Evolutionary conservation across 2,329 filamentous ascomycete species (phyloP).

Genomic region (Diaporthe sp.): DNA sequence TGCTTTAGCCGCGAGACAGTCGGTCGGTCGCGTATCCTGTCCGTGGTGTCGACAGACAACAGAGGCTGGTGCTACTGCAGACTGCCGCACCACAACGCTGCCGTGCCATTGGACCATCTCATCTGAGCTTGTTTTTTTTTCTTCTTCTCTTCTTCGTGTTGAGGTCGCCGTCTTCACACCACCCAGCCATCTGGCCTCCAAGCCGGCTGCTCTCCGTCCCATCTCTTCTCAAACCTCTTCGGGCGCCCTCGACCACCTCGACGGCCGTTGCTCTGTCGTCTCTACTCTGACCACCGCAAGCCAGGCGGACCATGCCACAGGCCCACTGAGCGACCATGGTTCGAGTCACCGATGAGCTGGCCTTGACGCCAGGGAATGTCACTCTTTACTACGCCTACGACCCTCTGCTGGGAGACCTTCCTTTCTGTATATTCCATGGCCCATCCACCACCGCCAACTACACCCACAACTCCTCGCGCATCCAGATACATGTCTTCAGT

Average conservation of each 20-base stretch:
- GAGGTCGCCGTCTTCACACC: slow-evolving; percentile 19
- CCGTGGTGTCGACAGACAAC: slow-evolving; percentile 23
- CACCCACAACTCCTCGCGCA: slow-evolving; percentile 89
- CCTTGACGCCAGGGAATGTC: slow-evolving; percentile 84
- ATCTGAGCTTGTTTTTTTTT: slow-evolving; percentile 32
- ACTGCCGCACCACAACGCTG: slow-evolving; percentile 39
- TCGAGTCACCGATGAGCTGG: slow-evolving; percentile 82
- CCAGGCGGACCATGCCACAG: slow-evolving; percentile 53
- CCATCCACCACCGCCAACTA: slow-evolving; percentile 91
- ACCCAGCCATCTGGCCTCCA: slow-evolving; percentile 22
- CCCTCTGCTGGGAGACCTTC: slow-evolving; percentile 82
- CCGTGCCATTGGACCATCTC: slow-evolving; percentile 38
- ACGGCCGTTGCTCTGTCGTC: slow-evolving; percentile 29
- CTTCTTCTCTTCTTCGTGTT: slow-evolving; percentile 14
- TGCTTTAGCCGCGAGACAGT: slow-evolving; percentile 18
- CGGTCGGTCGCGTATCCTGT: slow-evolving; percentile 33
- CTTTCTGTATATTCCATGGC: slow-evolving; percentile 92
- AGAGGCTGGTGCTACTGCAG: slow-evolving; percentile 39
- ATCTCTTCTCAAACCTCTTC: slow-evolving; percentile 31
- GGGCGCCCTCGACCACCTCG: slow-evolving; percentile 24
- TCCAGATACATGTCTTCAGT: slow-evolving; percentile 93
- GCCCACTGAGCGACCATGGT: slow-evolving; percentile 77
- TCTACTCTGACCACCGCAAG: slow-evolving; percentile 5
- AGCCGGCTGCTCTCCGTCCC: slow-evolving; percentile 26
- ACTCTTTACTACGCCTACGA: slow-evolving; percentile 92